Evolutionary conservation across 148 eudicot genomes (phyloP), one percentile per base, ranked within the genome.

Genomic region (Diospyros kaki): DNA sequence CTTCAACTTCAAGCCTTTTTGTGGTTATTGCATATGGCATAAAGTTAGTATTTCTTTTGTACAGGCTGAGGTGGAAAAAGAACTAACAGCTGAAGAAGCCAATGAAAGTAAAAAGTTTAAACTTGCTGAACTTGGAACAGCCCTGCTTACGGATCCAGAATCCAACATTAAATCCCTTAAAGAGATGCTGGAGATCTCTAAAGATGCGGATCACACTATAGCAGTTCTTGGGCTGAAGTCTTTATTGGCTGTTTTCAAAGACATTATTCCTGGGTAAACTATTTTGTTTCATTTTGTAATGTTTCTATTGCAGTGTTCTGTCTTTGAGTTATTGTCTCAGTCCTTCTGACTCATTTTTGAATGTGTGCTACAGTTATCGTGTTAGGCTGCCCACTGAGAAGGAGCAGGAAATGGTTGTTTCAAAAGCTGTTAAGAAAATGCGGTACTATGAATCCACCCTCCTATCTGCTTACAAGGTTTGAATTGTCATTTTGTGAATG

Each of bases 371-470:
- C 91, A 94, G 98, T 40, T 92, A 87, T 71, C 96, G 96, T 28
- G 90, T 95, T 78, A 85, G 98, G 88, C 90, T 95, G 77, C 98
- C 97, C 41, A 95, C 98, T 68, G 96, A 89, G 79, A 95, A 95
- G 80, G 98, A 95, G 86, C 83, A 73, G 75, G 91, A 87, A 81
- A 89, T 90, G 97, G 84, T 69, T 71, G 84, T 95, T 68, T 92
- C 98, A 3, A 92, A 92, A 85, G 79, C 74, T 77, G 86, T 92
- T 63, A 92, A 89, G 81, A 95, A 92, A 82, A 87, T 79, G 88
- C 91, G 98, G 53, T 84, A 61, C 73, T 95, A 87, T 78, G 98
- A 95, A 79, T 77, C 90, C 64, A 92, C 96, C 46, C 92, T 95
- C 68, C 72, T 95, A 73, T 81, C 87, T 39, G 82, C 86, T 40